Evolutionary conservation across 345 rosid genomes (phyloP).

Genomic region (Turritis glabra): DNA sequence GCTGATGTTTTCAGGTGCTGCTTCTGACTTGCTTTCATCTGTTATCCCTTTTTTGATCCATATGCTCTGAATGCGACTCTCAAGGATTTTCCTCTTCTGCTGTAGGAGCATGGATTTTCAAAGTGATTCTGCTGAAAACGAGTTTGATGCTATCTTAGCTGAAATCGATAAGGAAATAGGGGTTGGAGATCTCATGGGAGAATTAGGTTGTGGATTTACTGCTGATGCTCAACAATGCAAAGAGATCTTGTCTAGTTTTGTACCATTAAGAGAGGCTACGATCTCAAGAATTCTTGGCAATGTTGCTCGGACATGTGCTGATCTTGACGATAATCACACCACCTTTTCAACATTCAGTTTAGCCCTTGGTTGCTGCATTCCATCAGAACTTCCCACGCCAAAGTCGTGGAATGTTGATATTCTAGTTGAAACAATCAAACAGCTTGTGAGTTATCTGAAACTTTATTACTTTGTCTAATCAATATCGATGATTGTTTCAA

Average conservation of each 20-base stretch:
- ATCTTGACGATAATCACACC: conserved; percentile 41
- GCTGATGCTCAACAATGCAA: conserved; percentile 65
- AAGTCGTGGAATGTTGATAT: conserved; percentile 80
- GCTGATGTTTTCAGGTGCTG: conserved; percentile 61
- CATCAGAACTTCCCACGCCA: conserved; percentile 41
- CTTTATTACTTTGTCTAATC: background rate
- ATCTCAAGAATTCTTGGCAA: conserved; percentile 69
- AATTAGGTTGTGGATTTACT: conserved; percentile 89
- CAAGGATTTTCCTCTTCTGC: conserved; percentile 6
- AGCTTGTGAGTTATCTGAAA: conserved; percentile 56
- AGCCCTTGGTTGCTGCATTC: conserved; percentile 66
- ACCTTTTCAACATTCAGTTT: conserved; percentile 62
- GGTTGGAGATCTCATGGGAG: conserved; percentile 78
- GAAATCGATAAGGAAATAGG: conserved; percentile 84
- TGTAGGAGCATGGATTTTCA: conserved; percentile 54
- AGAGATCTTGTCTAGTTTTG: conserved; percentile 69
- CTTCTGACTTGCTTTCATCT: background rate
- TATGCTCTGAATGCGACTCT: conserved; percentile 7
- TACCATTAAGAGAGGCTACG: conserved; percentile 70
- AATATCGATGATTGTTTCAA: background rate
- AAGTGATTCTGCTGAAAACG: conserved; percentile 51
- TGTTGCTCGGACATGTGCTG: conserved; percentile 49
- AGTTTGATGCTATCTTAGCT: conserved; percentile 73
- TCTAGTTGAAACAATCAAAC: conserved; percentile 69
- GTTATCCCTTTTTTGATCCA: background rate